Evolutionary conservation across 768 basidiomycete species (phyloP).

Genomic region (Peribolospora baueri): DNA sequence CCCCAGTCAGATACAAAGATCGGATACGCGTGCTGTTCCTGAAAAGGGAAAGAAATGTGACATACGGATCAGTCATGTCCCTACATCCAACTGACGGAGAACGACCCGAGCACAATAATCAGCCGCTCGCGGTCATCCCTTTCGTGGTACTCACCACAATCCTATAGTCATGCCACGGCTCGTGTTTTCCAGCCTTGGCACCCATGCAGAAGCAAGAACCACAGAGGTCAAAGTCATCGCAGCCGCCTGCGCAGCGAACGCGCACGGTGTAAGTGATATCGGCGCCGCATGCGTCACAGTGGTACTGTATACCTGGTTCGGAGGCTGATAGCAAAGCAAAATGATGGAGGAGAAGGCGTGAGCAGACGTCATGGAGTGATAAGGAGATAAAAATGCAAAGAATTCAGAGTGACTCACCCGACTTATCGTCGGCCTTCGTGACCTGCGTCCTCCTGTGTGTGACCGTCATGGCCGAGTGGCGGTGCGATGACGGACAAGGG

Average conservation of each 20-base stretch:
- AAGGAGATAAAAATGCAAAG: neutral
- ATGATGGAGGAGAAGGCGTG: neutral
- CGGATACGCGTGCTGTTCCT: constrained; percentile 92
- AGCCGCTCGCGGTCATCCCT: neutral
- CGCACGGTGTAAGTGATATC: constrained; percentile 92
- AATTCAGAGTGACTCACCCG: neutral
- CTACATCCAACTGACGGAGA: neutral
- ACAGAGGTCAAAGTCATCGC: constrained; percentile 75
- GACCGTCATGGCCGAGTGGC: neutral
- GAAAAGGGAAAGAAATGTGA: neutral
- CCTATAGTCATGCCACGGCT: constrained; percentile 65
- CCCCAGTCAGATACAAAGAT: constrained; percentile 93
- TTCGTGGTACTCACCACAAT: constrained; percentile 38
- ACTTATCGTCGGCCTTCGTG: neutral
- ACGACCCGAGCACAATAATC: constrained; percentile 2
- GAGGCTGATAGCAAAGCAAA: neutral
- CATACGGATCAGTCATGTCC: neutral
- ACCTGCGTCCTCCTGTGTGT: neutral
- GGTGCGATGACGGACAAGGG: neutral
- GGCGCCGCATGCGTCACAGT: constrained; percentile 53
- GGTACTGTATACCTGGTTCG: neutral
- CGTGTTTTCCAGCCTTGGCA: constrained; percentile 66
- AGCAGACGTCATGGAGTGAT: neutral
- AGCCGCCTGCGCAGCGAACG: constrained; percentile 67
- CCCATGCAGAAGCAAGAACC: constrained; percentile 78